A percentile compares a stretch with the other conserved stretches of the same genome.
phyloP scores from a whole-genome alignment of 257 asterid species.

The Ballota nigra region DNA sequence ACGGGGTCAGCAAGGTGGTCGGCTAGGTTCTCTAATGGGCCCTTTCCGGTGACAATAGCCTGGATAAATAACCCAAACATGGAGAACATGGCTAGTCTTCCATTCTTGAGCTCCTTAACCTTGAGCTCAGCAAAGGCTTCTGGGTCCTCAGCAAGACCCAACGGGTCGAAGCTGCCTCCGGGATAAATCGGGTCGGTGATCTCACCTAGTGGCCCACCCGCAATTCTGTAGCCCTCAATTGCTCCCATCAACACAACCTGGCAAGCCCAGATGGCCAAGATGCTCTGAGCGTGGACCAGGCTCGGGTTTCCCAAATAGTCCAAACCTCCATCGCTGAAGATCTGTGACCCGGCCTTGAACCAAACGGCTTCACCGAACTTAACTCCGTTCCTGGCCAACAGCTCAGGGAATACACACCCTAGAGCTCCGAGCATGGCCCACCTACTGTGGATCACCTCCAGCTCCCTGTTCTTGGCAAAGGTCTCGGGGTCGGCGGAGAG shows the following conservation, averaged over 20 bases:
- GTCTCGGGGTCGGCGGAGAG: too few relatives aligned
- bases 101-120: slow-evolving; percentile 55
- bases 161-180: slow-evolving; percentile 55
- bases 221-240: slow-evolving; percentile 56
- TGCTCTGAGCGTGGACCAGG: slow-evolving; percentile 59
- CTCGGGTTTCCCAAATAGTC: slow-evolving; percentile 62
- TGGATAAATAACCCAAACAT: slow-evolving; percentile 52
- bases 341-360: slow-evolving; percentile 58
- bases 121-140: slow-evolving; percentile 56
- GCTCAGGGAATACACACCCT: too few relatives aligned
- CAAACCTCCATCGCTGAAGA: slow-evolving; percentile 48
- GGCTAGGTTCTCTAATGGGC: slow-evolving; percentile 48
- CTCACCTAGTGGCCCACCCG: slow-evolving; percentile 56
- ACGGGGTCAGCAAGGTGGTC: slow-evolving; percentile 53
- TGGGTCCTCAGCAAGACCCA: slow-evolving; percentile 60
- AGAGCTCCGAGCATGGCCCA: too few relatives aligned
- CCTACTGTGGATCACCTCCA: too few relatives aligned
- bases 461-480: too few relatives aligned
- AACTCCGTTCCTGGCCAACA: too few relatives aligned
- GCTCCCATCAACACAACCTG: slow-evolving; percentile 59
- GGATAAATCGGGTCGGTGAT: slow-evolving; percentile 47
- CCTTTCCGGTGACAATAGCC: slow-evolving; percentile 48
- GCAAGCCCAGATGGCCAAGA: slow-evolving; percentile 58
- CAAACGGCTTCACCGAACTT: slow-evolving; percentile 55
- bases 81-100: slow-evolving; percentile 51